A percentile compares a stretch with the other conserved stretches of the same genome.
Conservation (phyloP, 2,329 filamentous ascomycete genomes). For the Phaeophleospora eucalypticola region DNA sequence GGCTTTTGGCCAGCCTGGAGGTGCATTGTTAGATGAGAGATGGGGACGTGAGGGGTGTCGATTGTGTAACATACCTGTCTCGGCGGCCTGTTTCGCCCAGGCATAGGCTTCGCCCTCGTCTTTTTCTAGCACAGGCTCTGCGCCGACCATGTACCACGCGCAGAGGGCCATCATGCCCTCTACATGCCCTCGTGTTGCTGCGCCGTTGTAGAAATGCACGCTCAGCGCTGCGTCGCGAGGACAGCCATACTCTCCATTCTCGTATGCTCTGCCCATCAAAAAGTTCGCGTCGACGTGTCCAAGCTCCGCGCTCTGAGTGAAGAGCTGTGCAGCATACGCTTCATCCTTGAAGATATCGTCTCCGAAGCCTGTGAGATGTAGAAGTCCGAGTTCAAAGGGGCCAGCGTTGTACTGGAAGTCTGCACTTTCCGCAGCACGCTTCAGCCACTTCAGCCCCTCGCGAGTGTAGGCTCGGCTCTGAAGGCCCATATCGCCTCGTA, state of each 20-base stretch:
- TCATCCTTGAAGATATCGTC: constrained; percentile 91
- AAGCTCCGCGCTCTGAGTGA: constrained; percentile 89
- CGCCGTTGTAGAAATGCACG: constrained; percentile 94
- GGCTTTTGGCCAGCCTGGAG: constrained; percentile 61
- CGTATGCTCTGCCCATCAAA: constrained; percentile 92
- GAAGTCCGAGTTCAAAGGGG: constrained; percentile 80
- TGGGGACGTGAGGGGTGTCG: constrained; percentile 3
- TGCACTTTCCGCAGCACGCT: constrained; percentile 83
- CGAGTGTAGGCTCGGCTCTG: constrained; percentile 62
- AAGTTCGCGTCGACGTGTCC: constrained; percentile 83
- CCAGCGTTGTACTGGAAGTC: constrained; percentile 89
- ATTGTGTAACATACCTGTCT: constrained; percentile 63
- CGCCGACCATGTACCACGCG: constrained; percentile 97
- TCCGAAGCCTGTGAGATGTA: constrained; percentile 91
- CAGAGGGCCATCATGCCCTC: constrained; percentile 97
- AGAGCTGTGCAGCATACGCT: constrained; percentile 84
- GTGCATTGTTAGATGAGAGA: background rate
- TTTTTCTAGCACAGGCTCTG: constrained; percentile 85
- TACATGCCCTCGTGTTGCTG: constrained; percentile 77
- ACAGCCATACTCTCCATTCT: constrained; percentile 82
- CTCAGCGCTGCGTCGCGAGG: constrained; percentile 88
- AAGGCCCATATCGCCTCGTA: constrained; percentile 81
- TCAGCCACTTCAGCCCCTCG: constrained; percentile 94
- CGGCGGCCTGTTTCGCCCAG: constrained; percentile 85
- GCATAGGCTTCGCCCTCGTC: constrained; percentile 96